Evolutionary conservation across 805 yeast species (phyloP).

Genomic region (Spathaspora passalidarum): DNA sequence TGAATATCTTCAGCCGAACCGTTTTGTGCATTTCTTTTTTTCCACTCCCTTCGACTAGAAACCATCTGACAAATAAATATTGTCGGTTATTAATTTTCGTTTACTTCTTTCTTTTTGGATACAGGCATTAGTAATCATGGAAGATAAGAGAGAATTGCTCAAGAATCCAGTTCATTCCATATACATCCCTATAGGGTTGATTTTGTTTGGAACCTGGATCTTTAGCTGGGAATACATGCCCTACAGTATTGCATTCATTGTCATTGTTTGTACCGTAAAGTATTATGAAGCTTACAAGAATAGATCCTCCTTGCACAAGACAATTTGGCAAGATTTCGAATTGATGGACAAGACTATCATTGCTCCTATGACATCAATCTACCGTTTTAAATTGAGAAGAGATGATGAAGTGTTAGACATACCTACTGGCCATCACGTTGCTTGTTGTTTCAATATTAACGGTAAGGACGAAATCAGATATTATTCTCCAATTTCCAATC

Average conservation of each 20-base stretch:
- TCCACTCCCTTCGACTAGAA: background rate
- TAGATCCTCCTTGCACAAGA: constrained; percentile 44
- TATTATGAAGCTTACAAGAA: constrained; percentile 40
- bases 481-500: constrained; percentile 75
- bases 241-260: constrained; percentile 34
- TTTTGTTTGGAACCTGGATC: constrained; percentile 58
- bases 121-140: constrained; percentile 20
- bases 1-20: background rate
- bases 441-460: constrained; percentile 49
- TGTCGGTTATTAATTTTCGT: background rate
- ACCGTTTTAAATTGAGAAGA: constrained; percentile 63
- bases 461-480: constrained; percentile 59
- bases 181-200: constrained; percentile 62
- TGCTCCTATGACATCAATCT: constrained; percentile 68
- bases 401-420: constrained; percentile 60
- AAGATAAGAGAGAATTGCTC: constrained; percentile 51
- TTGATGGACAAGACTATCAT: constrained; percentile 71
- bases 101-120: background rate
- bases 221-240: constrained; percentile 52
- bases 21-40: background rate
- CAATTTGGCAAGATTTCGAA: constrained; percentile 64
- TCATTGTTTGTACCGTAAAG: constrained; percentile 30
- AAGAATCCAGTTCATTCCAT: constrained; percentile 75
- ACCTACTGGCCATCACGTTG: constrained; percentile 76
- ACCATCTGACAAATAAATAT: background rate